Conservation (phyloP, 768 basidiomycete genomes). For the Floccularia luteovirens region DNA sequence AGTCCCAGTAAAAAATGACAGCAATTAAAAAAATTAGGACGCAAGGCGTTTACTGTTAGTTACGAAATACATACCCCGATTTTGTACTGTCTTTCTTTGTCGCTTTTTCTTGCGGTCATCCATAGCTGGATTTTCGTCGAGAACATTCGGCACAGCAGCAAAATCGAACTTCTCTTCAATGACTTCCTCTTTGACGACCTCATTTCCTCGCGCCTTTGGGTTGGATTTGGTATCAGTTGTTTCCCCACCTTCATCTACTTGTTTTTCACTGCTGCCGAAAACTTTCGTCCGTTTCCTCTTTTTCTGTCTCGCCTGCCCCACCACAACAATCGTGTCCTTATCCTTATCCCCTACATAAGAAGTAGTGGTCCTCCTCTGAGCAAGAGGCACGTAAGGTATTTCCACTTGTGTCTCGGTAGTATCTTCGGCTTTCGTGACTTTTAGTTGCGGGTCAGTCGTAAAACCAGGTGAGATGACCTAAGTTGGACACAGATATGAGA, state of each 20-base stretch:
- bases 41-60: conserved; percentile 4
- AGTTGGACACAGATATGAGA: not conserved
- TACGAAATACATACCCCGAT: conserved; percentile 13
- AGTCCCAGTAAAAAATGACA: conserved; percentile 5
- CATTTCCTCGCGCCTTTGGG: conserved; percentile 14
- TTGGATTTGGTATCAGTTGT: conserved; percentile 11
- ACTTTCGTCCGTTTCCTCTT: conserved; percentile 52
- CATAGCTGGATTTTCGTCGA: conserved; percentile 47
- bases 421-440: conserved; percentile 11
- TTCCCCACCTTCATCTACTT: conserved; percentile 9
- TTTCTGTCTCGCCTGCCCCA: conserved; percentile 57
- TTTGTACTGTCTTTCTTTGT: conserved; percentile 9
- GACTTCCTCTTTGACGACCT: conserved; percentile 26
- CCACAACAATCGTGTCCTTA: conserved; percentile 64
- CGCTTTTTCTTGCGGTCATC: conserved; percentile 33
- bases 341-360: conserved; percentile 50
- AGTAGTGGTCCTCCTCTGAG: conserved; percentile 35
- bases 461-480: not conserved
- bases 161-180: too few relatives aligned
- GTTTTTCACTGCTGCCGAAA: not conserved
- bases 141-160: conserved; percentile 55
- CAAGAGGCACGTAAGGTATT: conserved; percentile 71
- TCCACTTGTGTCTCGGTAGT: conserved; percentile 47
- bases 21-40: conserved; percentile 1
- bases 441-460: not conserved